Evolutionary conservation across 2,329 filamentous ascomycete genomes (phyloP), one percentile per base, ranked within the genome.

Genomic region (Ilyonectria destructans): DNA sequence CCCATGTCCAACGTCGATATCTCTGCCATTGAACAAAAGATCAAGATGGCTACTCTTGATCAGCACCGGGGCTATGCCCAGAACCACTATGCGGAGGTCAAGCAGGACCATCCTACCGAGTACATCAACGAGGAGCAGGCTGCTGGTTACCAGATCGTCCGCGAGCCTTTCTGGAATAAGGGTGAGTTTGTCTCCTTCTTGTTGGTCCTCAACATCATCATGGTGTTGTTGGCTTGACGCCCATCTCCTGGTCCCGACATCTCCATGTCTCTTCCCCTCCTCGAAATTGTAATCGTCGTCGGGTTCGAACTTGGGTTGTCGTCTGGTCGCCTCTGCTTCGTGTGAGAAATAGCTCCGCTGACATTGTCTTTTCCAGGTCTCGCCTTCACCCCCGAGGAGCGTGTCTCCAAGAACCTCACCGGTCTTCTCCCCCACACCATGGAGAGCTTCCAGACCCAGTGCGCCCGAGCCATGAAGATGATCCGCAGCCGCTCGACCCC

Each of bases 391-490:
- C 89, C 89, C 37, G 89, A 91, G 71, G 87, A 92, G 81, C 88
- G 90, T 74, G 82, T 89, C 62, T 80, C 81, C 77, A 90, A 90
- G 83, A 91, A 91, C 84, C 85, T 92, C 69, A 91, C 89, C 48
- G 90, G 90, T 69, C 86, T 92, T 74, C 83, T 92, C 68, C 90
- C 90, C 58, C 89, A 91, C 79, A 87, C 88, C 77, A 88, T 89
- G 81, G 87, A 90, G 83, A 87, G 81, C 79, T 80, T 87, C 76
- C 82, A 88, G 69, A 90, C 86, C 60, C 89, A 91, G 80, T 88
- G 87, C 76, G 85, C 86, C 74, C 85, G 90, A 82, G 92, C 91
- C 78, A 89, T 95, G 84, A 90, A 90, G 81, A 91, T 95, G 84
- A 91, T 96, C 76, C 87, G 90, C 65, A 88, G 88, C 69, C 90